Evolutionary conservation across 306 rosid genomes (phyloP), one percentile per base, ranked within the genome.

Genomic region (Bauhinia variegata): DNA sequence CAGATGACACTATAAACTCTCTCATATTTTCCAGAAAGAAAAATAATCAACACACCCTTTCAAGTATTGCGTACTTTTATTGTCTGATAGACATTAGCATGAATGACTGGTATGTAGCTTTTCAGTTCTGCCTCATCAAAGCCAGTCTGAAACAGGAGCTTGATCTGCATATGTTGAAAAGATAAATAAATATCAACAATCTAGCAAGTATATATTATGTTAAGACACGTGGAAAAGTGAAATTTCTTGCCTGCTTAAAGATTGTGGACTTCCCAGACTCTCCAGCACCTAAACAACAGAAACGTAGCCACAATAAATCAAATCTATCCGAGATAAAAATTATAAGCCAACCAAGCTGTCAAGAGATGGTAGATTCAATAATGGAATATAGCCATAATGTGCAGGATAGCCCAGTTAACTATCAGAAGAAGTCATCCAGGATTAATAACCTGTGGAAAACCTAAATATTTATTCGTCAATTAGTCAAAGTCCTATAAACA

Each of bases 11-110:
- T 38, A 74, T 61, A 75, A 69, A 58, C 81, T 63, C 86, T 78
- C 43, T 59, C 2, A 50, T 77, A 73, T 78, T 69, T 75, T 80
- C 71, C 87, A 65, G 71, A 83, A 83, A 83, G 90, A 90, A 88
- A 89, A 86, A 86, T 83, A 82, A 93, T 88, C 84, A 90, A 93
- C 96, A 93, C 96, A 93, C 96, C 99, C 99, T 93, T 88, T 93
- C 92, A 86, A 90, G 83, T 86, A 88, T 90, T 95, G 95, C 99
- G 72, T 95, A 95, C 99, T 95, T 95, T 95, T 95, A 95, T 95
- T 83, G 97, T 95, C 97, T 95, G 99, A 88, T 86, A 95, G 76
- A 90, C 95, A 52, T 95, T 95, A 79, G 99, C 99, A 70, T 95
- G 99, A 78, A 93, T 87, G 85, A 95, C 96, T 37, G 97, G 83